Conservation (phyloP, 2,329 filamentous ascomycete genomes). For the Phyllosticta citrichinensis region DNA sequence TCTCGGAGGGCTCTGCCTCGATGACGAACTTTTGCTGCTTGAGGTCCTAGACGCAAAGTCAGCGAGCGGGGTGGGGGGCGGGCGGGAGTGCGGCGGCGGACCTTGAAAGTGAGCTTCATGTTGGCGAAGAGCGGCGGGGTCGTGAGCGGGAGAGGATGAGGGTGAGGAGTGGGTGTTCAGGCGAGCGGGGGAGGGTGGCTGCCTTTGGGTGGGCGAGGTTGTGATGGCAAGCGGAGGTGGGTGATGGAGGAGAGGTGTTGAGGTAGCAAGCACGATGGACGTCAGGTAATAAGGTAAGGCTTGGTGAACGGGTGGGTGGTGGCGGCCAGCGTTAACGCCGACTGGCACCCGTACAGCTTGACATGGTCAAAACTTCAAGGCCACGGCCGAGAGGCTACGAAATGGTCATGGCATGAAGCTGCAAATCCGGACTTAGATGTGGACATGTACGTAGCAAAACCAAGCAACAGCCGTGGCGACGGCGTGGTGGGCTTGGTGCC, state of each 20-base stretch:
- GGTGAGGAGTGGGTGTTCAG: conserved; percentile 6
- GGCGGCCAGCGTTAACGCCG: neutral
- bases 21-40: conserved; percentile 98
- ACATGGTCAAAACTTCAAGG: too few species aligned
- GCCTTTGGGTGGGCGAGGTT: neutral
- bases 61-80: neutral
- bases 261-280: neutral
- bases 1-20: conserved; percentile 86
- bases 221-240: neutral
- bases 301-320: neutral
- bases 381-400: too few species aligned
- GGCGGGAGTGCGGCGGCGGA: conserved; percentile 21
- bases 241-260: neutral
- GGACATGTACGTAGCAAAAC: too few species aligned
- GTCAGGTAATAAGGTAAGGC: neutral
- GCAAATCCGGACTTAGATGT: too few species aligned
- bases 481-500: neutral
- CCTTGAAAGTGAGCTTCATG: conserved; percentile 67
- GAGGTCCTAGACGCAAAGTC: conserved; percentile 58
- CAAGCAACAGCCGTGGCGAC: neutral
- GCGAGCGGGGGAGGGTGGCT: neutral
- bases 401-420: too few species aligned
- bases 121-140: conserved; percentile 18
- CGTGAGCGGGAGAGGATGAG: conserved; percentile 8
- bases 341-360: neutral